Percentiles rank a stretch among this genome's conserved stretches.
Evolutionary conservation across 2,329 filamentous ascomycete species (phyloP).

Genomic region (Didymella arachidicola): DNA sequence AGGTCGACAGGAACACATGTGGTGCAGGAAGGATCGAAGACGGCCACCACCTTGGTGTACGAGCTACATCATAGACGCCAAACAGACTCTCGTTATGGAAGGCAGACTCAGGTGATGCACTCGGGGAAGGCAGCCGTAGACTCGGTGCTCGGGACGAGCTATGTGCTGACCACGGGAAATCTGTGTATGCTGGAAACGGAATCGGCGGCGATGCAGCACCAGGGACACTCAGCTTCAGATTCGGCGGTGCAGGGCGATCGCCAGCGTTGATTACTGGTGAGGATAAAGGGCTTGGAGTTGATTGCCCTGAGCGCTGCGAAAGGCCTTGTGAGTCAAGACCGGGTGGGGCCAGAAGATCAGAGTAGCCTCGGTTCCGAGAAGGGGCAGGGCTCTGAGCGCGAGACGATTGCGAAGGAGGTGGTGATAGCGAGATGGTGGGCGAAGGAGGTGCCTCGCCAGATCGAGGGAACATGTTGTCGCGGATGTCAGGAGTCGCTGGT

Average conservation of each 20-base stretch:
- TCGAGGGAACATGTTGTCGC: conserved; percentile 8
- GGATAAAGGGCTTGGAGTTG: conserved; percentile 34
- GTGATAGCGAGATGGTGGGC: conserved; percentile 51
- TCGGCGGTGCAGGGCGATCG: conserved; percentile 38
- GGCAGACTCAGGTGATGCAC: conserved; percentile 58
- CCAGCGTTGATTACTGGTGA: conserved; percentile 40
- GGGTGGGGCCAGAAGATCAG: conserved; percentile 50
- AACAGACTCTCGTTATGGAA: conserved; percentile 57
- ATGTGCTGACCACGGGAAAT: conserved; percentile 56
- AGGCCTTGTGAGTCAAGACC: conserved; percentile 41
- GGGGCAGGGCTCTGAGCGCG: conserved; percentile 39
- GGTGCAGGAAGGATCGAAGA: conserved; percentile 76
- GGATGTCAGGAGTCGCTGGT: conserved; percentile 44
- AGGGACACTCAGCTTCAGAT: conserved; percentile 55
- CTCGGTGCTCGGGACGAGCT: conserved; percentile 61
- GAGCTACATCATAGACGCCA: conserved; percentile 49
- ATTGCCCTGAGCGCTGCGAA: conserved; percentile 28
- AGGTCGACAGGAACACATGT: conserved; percentile 71
- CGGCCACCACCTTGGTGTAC: conserved; percentile 78
- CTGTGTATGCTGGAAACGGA: conserved; percentile 74
- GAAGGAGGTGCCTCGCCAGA: conserved; percentile 42
- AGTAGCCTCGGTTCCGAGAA: conserved; percentile 30
- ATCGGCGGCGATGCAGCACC: conserved; percentile 56
- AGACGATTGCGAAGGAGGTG: conserved; percentile 50
- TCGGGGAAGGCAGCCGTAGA: conserved; percentile 63